phyloP scores from a whole-genome alignment of 2,329 filamentous ascomycete species.

The Allantophomopsis lycopodina region DNA sequence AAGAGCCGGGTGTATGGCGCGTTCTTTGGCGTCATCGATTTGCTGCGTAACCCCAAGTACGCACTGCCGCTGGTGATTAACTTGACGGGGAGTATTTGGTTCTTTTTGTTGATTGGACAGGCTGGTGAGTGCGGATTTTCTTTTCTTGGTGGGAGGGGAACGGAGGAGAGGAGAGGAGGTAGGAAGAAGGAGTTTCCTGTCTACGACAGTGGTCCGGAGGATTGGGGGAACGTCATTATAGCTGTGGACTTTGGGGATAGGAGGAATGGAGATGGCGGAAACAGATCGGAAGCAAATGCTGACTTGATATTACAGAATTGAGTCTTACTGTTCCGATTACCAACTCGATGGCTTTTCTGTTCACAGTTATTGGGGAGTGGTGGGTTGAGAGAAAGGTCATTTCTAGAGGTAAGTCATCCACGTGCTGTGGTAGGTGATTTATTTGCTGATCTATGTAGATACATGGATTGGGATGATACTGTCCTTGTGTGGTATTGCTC shows the following conservation, averaged over 20 bases:
- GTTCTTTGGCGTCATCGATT: slow-evolving; percentile 63
- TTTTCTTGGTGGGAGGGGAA: not conserved
- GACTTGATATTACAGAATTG: slow-evolving; percentile 43
- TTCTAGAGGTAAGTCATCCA: slow-evolving; percentile 48
- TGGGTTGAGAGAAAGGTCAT: slow-evolving; percentile 89
- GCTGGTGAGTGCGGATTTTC: slow-evolving; percentile 49
- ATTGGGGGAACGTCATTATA: no score
- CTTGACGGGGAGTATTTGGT: slow-evolving; percentile 89
- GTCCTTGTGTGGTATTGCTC: slow-evolving; percentile 65
- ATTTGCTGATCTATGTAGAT: slow-evolving; percentile 32
- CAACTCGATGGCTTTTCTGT: slow-evolving; percentile 89
- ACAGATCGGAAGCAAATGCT: not conserved
- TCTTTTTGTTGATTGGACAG: slow-evolving; percentile 85
- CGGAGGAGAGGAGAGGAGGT: not conserved
- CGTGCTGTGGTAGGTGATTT: not conserved
- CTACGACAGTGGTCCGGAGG: no score
- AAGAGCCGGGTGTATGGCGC: slow-evolving; percentile 47
- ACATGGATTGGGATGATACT: slow-evolving; percentile 73
- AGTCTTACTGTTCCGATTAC: slow-evolving; percentile 91
- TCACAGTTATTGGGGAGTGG: slow-evolving; percentile 91
- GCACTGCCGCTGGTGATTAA: slow-evolving; percentile 77
- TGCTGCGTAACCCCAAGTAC: slow-evolving; percentile 71
- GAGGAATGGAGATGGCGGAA: not conserved
- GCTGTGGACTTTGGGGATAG: no score
- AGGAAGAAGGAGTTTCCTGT: not conserved